phyloP scores from a whole-genome alignment of 129 eudicot species.

The Dittrichia graveolens region DNA sequence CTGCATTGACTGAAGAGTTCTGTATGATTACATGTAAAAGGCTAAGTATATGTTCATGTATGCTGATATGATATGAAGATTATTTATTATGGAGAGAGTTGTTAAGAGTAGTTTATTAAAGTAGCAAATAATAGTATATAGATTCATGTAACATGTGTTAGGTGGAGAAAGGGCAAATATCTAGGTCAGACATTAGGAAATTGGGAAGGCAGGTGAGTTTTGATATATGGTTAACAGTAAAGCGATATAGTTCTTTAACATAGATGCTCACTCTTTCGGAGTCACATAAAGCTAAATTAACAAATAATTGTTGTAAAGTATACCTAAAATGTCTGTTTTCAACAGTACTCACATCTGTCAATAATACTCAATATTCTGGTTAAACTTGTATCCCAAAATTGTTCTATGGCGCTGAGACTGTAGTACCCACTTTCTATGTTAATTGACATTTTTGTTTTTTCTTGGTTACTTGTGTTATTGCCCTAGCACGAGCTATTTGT shows the following conservation, averaged over 20 bases:
- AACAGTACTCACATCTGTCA: not conserved
- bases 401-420: not conserved
- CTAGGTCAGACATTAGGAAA: no score
- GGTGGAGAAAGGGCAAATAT: no score
- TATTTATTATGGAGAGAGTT: no score
- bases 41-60: not conserved
- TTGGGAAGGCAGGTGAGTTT: no score
- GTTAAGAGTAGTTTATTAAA: no score
- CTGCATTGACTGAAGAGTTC: not conserved
- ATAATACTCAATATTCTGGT: not conserved
- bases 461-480: not conserved
- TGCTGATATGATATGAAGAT: not conserved
- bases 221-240: no score
- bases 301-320: not conserved
- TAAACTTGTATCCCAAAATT: not conserved
- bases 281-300: constrained; percentile 1
- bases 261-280: not conserved
- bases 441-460: not conserved
- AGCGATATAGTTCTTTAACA: not conserved
- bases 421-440: not conserved
- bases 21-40: not conserved
- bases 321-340: not conserved
- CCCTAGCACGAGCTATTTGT: constrained; percentile 1
- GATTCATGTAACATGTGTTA: no score
- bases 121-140: no score